These are phyloP conservation scores for Talaromyces islandicus DNA, from an alignment of 2,329 filamentous ascomycete genomes.

Conservation along the genomic window DNA sequence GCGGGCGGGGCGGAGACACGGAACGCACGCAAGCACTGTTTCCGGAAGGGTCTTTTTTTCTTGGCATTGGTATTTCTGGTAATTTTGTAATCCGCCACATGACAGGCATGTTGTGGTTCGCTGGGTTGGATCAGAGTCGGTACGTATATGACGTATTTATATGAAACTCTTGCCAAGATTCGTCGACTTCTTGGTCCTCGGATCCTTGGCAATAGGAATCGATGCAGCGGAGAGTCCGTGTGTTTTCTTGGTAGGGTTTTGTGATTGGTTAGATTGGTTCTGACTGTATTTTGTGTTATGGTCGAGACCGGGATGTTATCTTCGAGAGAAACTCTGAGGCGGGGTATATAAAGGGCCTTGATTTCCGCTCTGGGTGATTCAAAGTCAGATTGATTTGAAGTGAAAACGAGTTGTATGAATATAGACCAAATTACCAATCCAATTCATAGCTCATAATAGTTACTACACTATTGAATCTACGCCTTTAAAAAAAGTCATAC, in stretches of 20 bases:
- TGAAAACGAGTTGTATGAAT: neutral
- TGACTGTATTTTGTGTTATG: neutral
- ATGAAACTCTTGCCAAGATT: neutral
- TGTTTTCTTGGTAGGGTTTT: neutral
- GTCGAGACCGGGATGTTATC: neutral
- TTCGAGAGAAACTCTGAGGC: neutral
- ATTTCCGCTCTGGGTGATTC: neutral
- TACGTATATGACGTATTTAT: too few species aligned
- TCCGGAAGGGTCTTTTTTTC: neutral
- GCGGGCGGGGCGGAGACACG: neutral
- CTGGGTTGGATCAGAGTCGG: neutral
- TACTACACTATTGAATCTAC: neutral
- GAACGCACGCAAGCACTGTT: neutral
- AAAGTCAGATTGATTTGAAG: neutral
- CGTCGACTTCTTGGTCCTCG: neutral
- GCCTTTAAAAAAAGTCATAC: neutral
- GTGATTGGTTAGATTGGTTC: neutral
- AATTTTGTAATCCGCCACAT: neutral
- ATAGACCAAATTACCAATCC: neutral
- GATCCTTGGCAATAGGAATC: neutral
- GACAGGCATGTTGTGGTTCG: neutral
- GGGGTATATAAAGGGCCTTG: neutral
- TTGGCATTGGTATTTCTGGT: neutral
- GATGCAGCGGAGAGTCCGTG: neutral
- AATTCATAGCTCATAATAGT: neutral